Evolutionary conservation across 2,329 filamentous ascomycete genomes (phyloP).

Genomic region (Daldinia sp.): DNA sequence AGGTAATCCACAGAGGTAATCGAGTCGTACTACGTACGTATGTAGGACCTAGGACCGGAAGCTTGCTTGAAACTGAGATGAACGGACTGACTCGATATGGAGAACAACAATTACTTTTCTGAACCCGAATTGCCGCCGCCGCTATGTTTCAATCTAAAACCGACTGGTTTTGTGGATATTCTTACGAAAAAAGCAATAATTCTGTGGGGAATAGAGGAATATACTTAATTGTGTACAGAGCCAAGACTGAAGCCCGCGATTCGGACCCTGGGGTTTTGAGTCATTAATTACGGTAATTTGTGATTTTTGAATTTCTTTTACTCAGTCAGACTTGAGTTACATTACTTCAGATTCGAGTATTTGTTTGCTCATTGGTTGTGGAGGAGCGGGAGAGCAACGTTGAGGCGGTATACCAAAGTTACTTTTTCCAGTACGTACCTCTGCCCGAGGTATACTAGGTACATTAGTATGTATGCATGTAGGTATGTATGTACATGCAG

Average conservation of each 20-base stretch:
- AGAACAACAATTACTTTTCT: constrained; percentile 8
- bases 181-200: constrained; percentile 22
- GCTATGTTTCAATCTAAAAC: constrained; percentile 24
- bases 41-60: background rate
- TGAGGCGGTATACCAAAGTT: background rate
- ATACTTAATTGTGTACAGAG: constrained; percentile 10
- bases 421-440: background rate
- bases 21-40: no score
- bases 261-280: constrained; percentile 39
- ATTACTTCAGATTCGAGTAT: constrained; percentile 4
- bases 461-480: background rate
- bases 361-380: constrained; percentile 1
- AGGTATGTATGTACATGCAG: background rate
- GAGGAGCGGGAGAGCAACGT: background rate
- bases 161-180: constrained; percentile 27
- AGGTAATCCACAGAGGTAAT: no score
- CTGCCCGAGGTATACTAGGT: background rate
- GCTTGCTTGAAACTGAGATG: constrained; percentile 12
- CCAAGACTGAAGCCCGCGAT: constrained; percentile 31
- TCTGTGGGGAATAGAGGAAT: constrained; percentile 21
- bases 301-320: constrained; percentile 16
- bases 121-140: constrained; percentile 32
- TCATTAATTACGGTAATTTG: constrained; percentile 35
- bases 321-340: constrained; percentile 9
- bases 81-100: constrained; percentile 29